phyloP scores from a whole-genome alignment of 2,329 filamentous ascomycete genomes.

The Malbranchea zuffiana region DNA sequence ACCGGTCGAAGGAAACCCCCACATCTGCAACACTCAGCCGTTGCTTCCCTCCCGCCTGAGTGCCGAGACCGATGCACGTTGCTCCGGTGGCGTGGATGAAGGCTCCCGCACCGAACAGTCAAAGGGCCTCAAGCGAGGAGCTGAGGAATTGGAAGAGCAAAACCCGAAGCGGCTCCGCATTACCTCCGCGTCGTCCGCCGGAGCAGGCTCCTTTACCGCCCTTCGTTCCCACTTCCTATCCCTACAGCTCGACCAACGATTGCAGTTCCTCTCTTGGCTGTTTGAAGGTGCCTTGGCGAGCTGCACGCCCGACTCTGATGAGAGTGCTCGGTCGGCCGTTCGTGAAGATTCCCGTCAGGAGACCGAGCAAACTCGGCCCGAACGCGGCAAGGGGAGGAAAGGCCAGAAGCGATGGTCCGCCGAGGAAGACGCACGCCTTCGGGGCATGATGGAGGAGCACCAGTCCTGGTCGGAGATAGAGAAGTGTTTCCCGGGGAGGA shows the following conservation, averaged over 20 bases:
- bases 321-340: constrained; percentile 1
- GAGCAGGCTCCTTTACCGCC: constrained; percentile 5
- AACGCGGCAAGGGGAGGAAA: constrained; percentile 1
- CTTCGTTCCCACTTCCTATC: constrained; percentile 7
- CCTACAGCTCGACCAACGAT: constrained; percentile 1
- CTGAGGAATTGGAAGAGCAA: constrained; percentile 1
- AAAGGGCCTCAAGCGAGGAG: neutral
- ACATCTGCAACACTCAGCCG: neutral
- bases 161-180: neutral
- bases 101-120: neutral
- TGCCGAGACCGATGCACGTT: constrained; percentile 2
- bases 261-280: constrained; percentile 8
- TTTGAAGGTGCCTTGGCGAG: constrained; percentile 4
- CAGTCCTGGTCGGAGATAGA: constrained; percentile 5
- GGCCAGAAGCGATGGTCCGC: constrained; percentile 1
- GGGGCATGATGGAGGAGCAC: constrained; percentile 5
- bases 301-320: constrained; percentile 3
- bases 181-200: neutral
- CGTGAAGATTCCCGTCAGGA: constrained; percentile 1
- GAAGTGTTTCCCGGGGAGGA: constrained; percentile 5
- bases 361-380: constrained; percentile 2
- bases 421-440: constrained; percentile 2
- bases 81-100: constrained; percentile 1
- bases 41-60: neutral
- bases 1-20: neutral